Conservation (phyloP, 371 early-diverging fungal genomes). For the Mortierella sp. region DNA sequence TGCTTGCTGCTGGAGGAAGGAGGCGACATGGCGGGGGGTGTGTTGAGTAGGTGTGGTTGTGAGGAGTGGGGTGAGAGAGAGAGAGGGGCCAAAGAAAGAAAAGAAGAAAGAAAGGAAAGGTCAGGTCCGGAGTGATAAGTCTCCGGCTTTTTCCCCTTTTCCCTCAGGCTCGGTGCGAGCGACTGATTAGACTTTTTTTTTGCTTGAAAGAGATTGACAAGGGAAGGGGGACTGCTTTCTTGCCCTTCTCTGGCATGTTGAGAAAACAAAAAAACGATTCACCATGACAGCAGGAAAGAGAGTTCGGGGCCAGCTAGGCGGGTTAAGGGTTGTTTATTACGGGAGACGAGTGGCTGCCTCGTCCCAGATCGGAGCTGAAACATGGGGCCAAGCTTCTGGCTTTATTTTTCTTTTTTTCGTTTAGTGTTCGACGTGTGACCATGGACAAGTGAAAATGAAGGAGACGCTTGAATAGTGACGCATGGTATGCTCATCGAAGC, state of each 20-base stretch:
- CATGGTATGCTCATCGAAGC: background rate
- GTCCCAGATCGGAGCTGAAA: background rate
- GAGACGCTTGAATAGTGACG: background rate
- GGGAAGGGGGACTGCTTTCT: background rate
- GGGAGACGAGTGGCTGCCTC: background rate
- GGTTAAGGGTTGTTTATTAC: background rate
- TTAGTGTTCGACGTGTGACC: constrained; percentile 6
- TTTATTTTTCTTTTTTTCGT: background rate
- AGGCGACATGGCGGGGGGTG: constrained; percentile 66
- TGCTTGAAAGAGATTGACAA: background rate
- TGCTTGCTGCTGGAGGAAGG: constrained; percentile 69
- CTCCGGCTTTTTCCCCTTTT: constrained; percentile 7
- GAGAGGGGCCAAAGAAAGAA: constrained; percentile 17
- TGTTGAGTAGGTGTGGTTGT: constrained; percentile 11
- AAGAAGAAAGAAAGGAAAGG: constrained; percentile 20
- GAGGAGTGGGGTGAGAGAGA: constrained; percentile 16
- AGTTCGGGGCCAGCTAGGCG: background rate
- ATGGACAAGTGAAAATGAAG: background rate
- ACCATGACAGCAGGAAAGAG: background rate
- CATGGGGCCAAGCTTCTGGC: background rate
- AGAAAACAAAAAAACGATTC: constrained; percentile 2
- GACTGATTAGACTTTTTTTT: background rate
- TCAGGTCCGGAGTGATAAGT: constrained; percentile 1
- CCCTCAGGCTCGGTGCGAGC: background rate
- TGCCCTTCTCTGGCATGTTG: background rate